Evolutionary conservation across 495 filamentous ascomycete species (phyloP).

Genomic region (Wilcoxina mikolae): DNA sequence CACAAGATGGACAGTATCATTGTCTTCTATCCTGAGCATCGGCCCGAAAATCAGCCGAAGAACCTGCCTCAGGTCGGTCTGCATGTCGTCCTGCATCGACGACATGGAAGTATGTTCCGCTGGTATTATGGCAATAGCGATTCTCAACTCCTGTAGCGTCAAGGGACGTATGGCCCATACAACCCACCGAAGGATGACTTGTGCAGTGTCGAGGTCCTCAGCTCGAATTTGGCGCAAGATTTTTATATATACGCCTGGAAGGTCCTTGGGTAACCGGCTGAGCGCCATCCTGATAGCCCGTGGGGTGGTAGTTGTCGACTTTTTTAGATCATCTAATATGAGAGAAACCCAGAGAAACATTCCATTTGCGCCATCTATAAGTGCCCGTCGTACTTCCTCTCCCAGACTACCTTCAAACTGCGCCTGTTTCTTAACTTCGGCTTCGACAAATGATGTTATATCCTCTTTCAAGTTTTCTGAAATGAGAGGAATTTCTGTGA

Average conservation of each 20-base stretch:
- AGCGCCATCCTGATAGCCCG: too few relatives aligned
- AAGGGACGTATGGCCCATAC: conserved; percentile 6
- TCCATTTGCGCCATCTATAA: too few relatives aligned
- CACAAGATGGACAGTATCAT: conserved; percentile 11
- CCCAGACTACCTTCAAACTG: too few relatives aligned
- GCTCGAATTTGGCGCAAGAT: conserved; percentile 2
- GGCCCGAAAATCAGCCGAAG: conserved; percentile 8
- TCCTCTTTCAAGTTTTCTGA: too few relatives aligned
- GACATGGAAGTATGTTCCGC: conserved; percentile 7
- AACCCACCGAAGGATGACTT: conserved; percentile 15
- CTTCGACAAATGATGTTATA: too few relatives aligned
- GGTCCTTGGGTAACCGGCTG: too few relatives aligned
- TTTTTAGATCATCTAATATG: too few relatives aligned
- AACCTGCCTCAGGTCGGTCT: conserved; percentile 5
- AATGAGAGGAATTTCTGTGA: too few relatives aligned
- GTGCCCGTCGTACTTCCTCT: too few relatives aligned
- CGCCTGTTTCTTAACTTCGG: too few relatives aligned
- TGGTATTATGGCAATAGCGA: conserved; percentile 6
- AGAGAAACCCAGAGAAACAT: too few relatives aligned
- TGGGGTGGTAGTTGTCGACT: too few relatives aligned
- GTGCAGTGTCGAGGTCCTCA: background rate
- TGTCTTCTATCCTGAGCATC: conserved; percentile 8
- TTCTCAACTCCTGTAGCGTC: conserved; percentile 11
- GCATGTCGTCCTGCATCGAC: conserved; percentile 7
- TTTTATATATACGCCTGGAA: conserved; percentile 8